phyloP scores from a whole-genome alignment of 352 stramenopile genomes.

The Phytopythium sindhum region DNA sequence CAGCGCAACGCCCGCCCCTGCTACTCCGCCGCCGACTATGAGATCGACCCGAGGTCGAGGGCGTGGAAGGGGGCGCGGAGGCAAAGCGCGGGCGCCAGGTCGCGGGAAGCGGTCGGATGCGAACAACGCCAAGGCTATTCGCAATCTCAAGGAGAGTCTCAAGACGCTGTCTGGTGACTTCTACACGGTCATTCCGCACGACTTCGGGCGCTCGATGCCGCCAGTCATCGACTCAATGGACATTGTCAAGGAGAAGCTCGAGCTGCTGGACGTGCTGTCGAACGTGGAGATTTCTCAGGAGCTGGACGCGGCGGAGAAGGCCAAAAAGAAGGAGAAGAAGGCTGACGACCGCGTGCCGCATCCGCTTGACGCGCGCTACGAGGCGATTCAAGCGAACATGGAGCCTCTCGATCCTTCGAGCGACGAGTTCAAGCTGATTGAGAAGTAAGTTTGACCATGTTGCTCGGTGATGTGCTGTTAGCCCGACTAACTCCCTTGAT shows the following conservation, averaged over 20 bases:
- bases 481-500: neutral
- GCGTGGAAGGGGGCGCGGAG: conserved; percentile 18
- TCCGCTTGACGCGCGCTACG: conserved; percentile 52
- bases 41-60: conserved; percentile 10
- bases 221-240: conserved; percentile 48
- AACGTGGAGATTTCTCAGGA: conserved; percentile 64
- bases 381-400: conserved; percentile 53
- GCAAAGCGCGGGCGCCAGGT: conserved; percentile 10
- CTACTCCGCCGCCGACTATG: neutral
- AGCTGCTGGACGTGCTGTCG: conserved; percentile 57
- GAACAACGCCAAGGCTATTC: conserved; percentile 10
- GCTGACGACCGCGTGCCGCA: conserved; percentile 15
- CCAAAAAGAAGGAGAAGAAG: conserved; percentile 8
- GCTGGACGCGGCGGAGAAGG: conserved; percentile 34
- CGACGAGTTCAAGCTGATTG: conserved; percentile 55
- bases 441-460: conserved; percentile 19
- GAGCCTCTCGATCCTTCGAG: conserved; percentile 26
- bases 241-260: conserved; percentile 55
- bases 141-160: conserved; percentile 30
- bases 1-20: conserved; percentile 13
- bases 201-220: conserved; percentile 54
- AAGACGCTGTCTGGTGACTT: conserved; percentile 62
- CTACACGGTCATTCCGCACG: conserved; percentile 71
- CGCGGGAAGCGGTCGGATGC: conserved; percentile 9
- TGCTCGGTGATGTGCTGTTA: neutral